Evolutionary conservation across 2,329 filamentous ascomycete species (phyloP).

Genomic region (Penicillium sp.): DNA sequence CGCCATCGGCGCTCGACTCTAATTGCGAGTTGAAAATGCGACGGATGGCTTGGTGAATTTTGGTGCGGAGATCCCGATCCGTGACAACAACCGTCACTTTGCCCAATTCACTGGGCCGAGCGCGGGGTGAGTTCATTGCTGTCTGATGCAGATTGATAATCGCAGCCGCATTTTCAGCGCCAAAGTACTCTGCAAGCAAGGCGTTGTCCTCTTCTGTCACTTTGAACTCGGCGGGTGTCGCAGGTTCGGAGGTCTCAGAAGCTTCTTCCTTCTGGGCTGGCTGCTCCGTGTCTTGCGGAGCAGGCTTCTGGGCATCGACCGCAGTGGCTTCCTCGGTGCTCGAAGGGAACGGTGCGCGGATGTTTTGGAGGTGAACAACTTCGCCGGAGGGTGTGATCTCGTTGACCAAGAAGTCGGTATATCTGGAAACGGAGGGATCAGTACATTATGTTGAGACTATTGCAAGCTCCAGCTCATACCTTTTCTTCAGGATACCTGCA

Average conservation of each 20-base stretch:
- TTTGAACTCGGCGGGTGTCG: slow-evolving; percentile 30
- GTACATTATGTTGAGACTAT: not conserved
- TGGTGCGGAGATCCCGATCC: slow-evolving; percentile 63
- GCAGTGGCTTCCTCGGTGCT: slow-evolving; percentile 3
- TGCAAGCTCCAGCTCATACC: slow-evolving; percentile 40
- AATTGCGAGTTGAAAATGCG: slow-evolving; percentile 77
- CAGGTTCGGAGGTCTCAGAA: slow-evolving; percentile 11
- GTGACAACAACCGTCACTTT: slow-evolving; percentile 57
- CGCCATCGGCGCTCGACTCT: slow-evolving; percentile 74
- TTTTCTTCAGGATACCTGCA: slow-evolving; percentile 67
- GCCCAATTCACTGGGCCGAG: slow-evolving; percentile 59
- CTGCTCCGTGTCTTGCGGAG: slow-evolving; percentile 17
- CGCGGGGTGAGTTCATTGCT: slow-evolving; percentile 55
- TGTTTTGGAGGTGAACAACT: slow-evolving; percentile 69
- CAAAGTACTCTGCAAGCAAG: slow-evolving; percentile 53
- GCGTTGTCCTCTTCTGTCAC: slow-evolving; percentile 50
- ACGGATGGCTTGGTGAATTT: slow-evolving; percentile 68
- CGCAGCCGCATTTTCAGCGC: slow-evolving; percentile 50
- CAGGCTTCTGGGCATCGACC: not conserved
- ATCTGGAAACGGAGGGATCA: slow-evolving; percentile 51
- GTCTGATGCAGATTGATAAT: slow-evolving; percentile 60
- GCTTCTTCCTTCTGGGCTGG: slow-evolving; percentile 14
- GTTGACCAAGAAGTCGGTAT: slow-evolving; percentile 90
- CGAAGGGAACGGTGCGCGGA: slow-evolving; percentile 34
- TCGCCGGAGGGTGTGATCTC: slow-evolving; percentile 77